A percentile compares a stretch with the other conserved stretches of the same genome.
These are phyloP conservation scores for Goffeauzyma gilvescens DNA, from an alignment of 768 basidiomycete species.

Conservation along the genomic window DNA sequence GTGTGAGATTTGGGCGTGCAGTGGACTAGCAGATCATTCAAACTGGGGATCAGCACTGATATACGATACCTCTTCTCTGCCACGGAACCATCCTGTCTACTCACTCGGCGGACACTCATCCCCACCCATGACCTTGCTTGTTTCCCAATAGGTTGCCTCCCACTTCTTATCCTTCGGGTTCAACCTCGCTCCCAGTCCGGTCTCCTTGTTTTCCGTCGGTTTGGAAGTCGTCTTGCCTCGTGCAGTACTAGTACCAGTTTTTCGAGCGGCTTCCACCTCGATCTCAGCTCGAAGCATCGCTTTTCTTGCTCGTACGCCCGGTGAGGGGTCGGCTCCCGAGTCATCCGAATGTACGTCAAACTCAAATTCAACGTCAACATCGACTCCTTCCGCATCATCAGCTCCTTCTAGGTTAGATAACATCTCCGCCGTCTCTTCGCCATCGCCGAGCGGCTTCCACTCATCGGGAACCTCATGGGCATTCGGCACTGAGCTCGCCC, in stretches of 20 bases:
- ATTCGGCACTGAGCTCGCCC: too few relatives aligned
- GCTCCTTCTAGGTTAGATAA: neutral
- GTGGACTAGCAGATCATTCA: conserved; percentile 15
- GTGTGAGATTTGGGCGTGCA: conserved; percentile 25
- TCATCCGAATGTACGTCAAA: neutral
- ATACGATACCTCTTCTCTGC: neutral
- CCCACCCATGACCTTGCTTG: conserved; percentile 41
- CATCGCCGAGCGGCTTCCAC: neutral
- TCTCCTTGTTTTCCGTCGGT: conserved; percentile 1
- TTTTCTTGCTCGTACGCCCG: neutral
- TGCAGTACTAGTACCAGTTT: neutral
- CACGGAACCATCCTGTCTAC: conserved; percentile 23
- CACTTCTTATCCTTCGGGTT: conserved; percentile 41
- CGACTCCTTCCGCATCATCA: neutral
- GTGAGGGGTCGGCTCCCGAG: neutral
- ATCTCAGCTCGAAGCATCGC: conserved; percentile 1
- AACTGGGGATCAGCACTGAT: neutral
- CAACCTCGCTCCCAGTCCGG: conserved; percentile 9
- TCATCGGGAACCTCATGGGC: neutral
- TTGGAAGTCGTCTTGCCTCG: neutral
- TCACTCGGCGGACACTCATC: conserved; percentile 40
- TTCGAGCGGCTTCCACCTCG: neutral
- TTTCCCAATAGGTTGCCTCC: conserved; percentile 38
- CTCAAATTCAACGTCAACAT: neutral
- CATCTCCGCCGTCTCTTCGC: neutral